Evolutionary conservation across 257 asterid genomes (phyloP), one percentile per base, ranked within the genome.

Genomic region (Solanum ossicruentum): DNA sequence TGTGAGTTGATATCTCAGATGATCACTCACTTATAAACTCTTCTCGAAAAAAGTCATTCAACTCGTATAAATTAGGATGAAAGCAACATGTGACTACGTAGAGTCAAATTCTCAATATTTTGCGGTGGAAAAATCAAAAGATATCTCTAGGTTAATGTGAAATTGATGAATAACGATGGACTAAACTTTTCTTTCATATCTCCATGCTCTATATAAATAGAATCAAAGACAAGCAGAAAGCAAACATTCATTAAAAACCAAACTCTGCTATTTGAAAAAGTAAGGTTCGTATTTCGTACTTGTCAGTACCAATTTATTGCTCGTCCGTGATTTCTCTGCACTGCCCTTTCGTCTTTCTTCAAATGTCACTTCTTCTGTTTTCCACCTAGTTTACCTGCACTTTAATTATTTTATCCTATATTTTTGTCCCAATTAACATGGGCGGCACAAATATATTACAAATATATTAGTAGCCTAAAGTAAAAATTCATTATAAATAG

Each of bases 201-300:
- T 47, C 12, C 41, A 36, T 36, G 41, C 6, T 32, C 36, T 17
- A 36, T 49, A 12, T 16, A n/a, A 61, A 56, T 55, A 77, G 77
- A 78, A n/a, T 79, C 17, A 9, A 7, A 61, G 65, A 70, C 86
- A 87, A 84, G 80, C 91, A 83, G 90, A 84, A 86, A 91, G 18
- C 84, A 67, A 84, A 88, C 89, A 85, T 66, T 77, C 23, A 52
- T 82, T 67, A 87, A 85, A 86, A 54, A 85, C 79, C 92, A 86
- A 89, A 88, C 60, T 28, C 56, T 21, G 32, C 51, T 13, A 86
- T 20, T 20, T 0, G 12, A 10, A 73, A 26, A 67, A 77, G 85
- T 32, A 56, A 65, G 67, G 60, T 78, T 49, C 71, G 65, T 88
- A 78, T 88, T 90, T 63, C 73, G 84, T 87, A 87, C 88, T 79